Conservation (phyloP, 345 rosid genomes). For the Kandelia obovata region DNA sequence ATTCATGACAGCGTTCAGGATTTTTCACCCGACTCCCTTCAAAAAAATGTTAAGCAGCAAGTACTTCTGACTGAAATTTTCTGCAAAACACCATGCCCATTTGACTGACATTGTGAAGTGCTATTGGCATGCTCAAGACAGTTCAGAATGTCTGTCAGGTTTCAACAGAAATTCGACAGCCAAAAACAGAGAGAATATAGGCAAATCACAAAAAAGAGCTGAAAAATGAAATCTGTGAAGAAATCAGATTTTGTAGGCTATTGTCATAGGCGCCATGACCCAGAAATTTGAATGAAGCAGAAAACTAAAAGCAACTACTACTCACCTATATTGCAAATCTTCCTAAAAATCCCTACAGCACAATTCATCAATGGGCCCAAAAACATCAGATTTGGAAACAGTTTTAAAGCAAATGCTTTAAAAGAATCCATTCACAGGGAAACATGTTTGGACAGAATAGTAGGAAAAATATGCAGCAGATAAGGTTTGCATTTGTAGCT, state of each 20-base stretch:
- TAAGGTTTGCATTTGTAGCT: neutral
- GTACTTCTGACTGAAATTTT: slow-evolving; percentile 5
- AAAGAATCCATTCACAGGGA: neutral
- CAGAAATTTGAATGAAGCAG: slow-evolving; percentile 18
- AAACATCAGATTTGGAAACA: neutral
- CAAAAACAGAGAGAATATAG: slow-evolving; percentile 11
- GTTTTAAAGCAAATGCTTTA: slow-evolving; percentile 5
- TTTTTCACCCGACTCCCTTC: neutral
- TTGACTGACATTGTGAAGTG: slow-evolving; percentile 16
- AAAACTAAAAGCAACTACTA: slow-evolving; percentile 8
- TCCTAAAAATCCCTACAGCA: slow-evolving; percentile 5
- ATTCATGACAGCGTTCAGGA: neutral
- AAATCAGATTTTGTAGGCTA: slow-evolving; percentile 6
- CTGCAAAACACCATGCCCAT: slow-evolving; percentile 8
- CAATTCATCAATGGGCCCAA: slow-evolving; percentile 7
- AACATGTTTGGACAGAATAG: neutral
- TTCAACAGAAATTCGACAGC: slow-evolving; percentile 19
- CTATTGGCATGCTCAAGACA: slow-evolving; percentile 10
- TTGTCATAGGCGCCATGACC: slow-evolving; percentile 23
- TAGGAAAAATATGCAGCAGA: neutral
- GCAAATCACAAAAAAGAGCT: neutral
- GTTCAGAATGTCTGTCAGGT: slow-evolving; percentile 27
- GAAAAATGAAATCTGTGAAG: slow-evolving; percentile 3
- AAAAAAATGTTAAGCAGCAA: slow-evolving; percentile 5
- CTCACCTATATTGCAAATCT: slow-evolving; percentile 6